A percentile compares a stretch with the other conserved stretches of the same genome.
phyloP scores from a whole-genome alignment of 306 rosid species.

The Acmispon strigosus region DNA sequence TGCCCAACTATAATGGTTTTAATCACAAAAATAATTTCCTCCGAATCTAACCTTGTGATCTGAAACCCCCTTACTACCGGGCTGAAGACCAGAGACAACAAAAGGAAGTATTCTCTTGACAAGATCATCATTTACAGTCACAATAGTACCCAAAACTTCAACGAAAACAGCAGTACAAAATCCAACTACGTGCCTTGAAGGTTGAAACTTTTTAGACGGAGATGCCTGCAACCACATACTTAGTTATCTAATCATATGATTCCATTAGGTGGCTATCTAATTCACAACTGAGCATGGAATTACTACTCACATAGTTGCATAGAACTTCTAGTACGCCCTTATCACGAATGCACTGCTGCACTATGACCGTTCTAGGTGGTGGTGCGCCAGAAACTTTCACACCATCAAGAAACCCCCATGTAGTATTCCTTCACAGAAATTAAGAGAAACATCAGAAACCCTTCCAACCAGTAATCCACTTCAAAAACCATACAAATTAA shows the following conservation, averaged over 20 bases:
- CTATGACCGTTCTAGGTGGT: conserved; percentile 77
- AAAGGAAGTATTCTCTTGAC: conserved; percentile 72
- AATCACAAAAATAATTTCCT: background rate
- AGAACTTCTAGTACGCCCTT: conserved; percentile 61
- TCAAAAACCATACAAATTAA: conserved; percentile 8
- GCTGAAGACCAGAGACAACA: conserved; percentile 66
- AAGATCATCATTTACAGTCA: conserved; percentile 47
- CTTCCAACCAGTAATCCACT: background rate
- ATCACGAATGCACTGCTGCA: conserved; percentile 80
- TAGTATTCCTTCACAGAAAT: conserved; percentile 48
- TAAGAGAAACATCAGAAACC: conserved; percentile 17
- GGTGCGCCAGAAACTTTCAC: conserved; percentile 82
- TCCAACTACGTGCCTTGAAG: conserved; percentile 54
- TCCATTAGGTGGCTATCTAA: background rate
- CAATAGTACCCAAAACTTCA: conserved; percentile 71
- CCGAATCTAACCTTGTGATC: conserved; percentile 70
- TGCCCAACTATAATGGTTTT: background rate
- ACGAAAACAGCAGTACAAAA: conserved; percentile 82
- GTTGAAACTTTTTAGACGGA: conserved; percentile 59
- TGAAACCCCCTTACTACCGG: conserved; percentile 37
- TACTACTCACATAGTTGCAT: conserved; percentile 75
- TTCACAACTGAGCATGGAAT: conserved; percentile 11
- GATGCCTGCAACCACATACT: conserved; percentile 49
- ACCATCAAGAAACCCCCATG: conserved; percentile 77
- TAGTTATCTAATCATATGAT: conserved; percentile 2